Evolutionary conservation across 495 filamentous ascomycete species (phyloP).

Genomic region (Penicillium odoratum): DNA sequence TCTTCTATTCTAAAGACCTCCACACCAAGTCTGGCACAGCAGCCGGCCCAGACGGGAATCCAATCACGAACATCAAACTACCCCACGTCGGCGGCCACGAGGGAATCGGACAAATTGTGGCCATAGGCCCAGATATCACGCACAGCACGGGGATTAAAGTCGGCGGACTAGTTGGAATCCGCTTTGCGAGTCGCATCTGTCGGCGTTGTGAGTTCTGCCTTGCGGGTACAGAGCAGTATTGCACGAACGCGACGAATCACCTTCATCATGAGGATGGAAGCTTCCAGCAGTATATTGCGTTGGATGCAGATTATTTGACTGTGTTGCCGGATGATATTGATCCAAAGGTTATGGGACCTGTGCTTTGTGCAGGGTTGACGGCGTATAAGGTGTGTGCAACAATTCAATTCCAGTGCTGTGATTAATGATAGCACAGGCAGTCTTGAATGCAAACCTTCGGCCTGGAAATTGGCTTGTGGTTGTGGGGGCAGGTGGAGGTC

Average conservation of each 20-base stretch:
- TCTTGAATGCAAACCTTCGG: conserved; percentile 40
- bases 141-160: conserved; percentile 33
- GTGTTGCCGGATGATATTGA: conserved; percentile 48
- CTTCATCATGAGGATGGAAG: conserved; percentile 52
- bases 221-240: conserved; percentile 48
- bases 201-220: conserved; percentile 50
- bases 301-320: conserved; percentile 49
- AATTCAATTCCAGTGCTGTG: not conserved
- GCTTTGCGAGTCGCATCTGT: conserved; percentile 48
- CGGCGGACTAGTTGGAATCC: conserved; percentile 46
- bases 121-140: conserved; percentile 35
- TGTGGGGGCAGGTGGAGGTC: conserved; percentile 51
- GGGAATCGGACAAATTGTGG: conserved; percentile 46
- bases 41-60: conserved; percentile 41
- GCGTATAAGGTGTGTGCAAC: conserved; percentile 31
- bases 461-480: conserved; percentile 48
- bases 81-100: conserved; percentile 53
- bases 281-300: conserved; percentile 48
- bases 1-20: conserved; percentile 34
- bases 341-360: conserved; percentile 42
- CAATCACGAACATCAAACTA: conserved; percentile 50
- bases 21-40: conserved; percentile 50
- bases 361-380: conserved; percentile 47
- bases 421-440: conserved; percentile 27
- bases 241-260: conserved; percentile 46